These are phyloP conservation scores for Sarcomyxa edulis DNA, from an alignment of 768 basidiomycete genomes.

Conservation along the genomic window DNA sequence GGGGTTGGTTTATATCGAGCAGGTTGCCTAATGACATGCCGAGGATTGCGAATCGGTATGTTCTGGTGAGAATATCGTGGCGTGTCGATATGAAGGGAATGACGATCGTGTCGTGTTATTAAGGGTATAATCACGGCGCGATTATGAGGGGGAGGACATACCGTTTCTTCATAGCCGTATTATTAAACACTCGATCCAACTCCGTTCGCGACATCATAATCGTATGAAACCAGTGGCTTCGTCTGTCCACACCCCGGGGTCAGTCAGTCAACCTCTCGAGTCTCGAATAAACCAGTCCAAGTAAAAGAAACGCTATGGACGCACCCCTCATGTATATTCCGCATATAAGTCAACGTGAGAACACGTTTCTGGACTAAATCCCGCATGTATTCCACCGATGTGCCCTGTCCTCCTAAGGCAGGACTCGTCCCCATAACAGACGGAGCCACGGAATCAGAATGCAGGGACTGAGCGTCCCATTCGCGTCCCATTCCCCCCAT, in stretches of 20 bases:
- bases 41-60: conserved; percentile 76
- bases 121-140: conserved; percentile 5
- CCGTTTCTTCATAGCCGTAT: conserved; percentile 76
- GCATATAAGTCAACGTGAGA: conserved; percentile 78
- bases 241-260: no score
- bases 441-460: conserved; percentile 37
- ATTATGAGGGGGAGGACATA: conserved; percentile 18
- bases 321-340: conserved; percentile 84
- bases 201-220: conserved; percentile 72
- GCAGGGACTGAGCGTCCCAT: conserved; percentile 69
- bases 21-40: conserved; percentile 83
- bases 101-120: no score
- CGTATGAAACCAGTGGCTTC: conserved; percentile 86
- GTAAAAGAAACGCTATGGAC: conserved; percentile 19
- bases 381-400: conserved; percentile 73
- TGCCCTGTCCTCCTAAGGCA: conserved; percentile 48
- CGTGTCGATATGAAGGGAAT: background rate
- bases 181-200: conserved; percentile 71
- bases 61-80: conserved; percentile 34
- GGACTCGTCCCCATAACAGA: conserved; percentile 31
- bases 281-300: no score
- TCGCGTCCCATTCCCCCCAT: conserved; percentile 46
- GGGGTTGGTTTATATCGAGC: conserved; percentile 75
- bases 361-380: conserved; percentile 82
- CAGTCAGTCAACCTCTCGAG: background rate